These are phyloP conservation scores for Thuidium tamariscinum DNA, from an alignment of 225 moss, liverwort and hornwort genomes.

Conservation along the genomic window DNA sequence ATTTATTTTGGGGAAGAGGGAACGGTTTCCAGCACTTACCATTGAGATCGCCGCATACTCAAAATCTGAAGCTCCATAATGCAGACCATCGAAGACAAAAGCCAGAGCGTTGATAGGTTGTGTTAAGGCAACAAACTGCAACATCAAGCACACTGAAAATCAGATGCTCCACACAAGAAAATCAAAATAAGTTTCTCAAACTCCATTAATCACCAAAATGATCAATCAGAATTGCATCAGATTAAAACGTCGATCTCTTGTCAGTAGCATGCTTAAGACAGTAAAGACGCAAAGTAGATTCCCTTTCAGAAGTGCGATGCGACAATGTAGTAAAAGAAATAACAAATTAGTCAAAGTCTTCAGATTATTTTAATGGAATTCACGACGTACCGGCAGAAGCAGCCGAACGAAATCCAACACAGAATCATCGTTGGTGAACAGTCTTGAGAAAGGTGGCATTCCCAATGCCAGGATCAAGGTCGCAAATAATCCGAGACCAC, in stretches of 20 bases:
- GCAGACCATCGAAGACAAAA: constrained; percentile 45
- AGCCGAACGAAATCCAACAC: constrained; percentile 22
- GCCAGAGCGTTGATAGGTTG: constrained; percentile 47
- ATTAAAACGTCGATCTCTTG: background rate
- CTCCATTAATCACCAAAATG: background rate
- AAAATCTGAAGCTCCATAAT: constrained; percentile 49
- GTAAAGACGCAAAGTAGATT: background rate
- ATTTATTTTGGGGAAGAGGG: background rate
- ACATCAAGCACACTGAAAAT: background rate
- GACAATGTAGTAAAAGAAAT: background rate
- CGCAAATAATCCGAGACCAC: constrained; percentile 14
- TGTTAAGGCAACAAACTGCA: constrained; percentile 46
- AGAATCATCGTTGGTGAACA: constrained; percentile 26
- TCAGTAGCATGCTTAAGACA: background rate
- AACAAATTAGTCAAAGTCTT: background rate
- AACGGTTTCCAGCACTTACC: constrained; percentile 8
- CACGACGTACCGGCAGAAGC: constrained; percentile 20
- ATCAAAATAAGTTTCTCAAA: background rate
- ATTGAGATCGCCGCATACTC: constrained; percentile 30
- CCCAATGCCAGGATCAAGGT: constrained; percentile 23
- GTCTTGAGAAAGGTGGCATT: constrained; percentile 23
- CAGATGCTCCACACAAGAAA: background rate
- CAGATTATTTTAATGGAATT: background rate
- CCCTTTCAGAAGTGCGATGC: background rate
- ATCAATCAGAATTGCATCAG: background rate